Percentiles rank a stretch among this genome's conserved stretches.
Evolutionary conservation across 2,329 filamentous ascomycete genomes (phyloP).

Genomic region (Colletotrichum destructivum): DNA sequence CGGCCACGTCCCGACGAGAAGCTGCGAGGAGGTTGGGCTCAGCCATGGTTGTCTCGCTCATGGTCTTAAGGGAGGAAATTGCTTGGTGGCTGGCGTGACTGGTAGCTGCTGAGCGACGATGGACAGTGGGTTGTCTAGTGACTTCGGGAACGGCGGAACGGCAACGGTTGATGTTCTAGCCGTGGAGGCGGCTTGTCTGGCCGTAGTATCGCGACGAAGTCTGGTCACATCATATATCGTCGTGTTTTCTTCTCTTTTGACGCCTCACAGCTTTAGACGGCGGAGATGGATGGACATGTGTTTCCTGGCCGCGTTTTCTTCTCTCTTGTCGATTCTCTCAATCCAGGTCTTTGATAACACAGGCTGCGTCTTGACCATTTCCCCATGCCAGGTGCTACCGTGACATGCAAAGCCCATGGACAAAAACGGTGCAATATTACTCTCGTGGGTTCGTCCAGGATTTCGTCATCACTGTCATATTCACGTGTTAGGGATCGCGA

Average conservation of each 20-base stretch:
- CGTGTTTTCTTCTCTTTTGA: constrained; percentile 56
- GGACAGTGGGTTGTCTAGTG: constrained; percentile 45
- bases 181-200: constrained; percentile 42
- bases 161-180: constrained; percentile 47
- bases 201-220: constrained; percentile 56
- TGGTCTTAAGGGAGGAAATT: constrained; percentile 20
- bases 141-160: constrained; percentile 41
- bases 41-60: constrained; percentile 16
- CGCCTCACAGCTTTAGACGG: constrained; percentile 55
- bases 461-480: constrained; percentile 25
- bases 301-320: constrained; percentile 41
- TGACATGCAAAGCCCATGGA: not conserved
- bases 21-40: constrained; percentile 31
- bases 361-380: not conserved
- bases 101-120: constrained; percentile 50
- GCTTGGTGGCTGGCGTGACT: constrained; percentile 30
- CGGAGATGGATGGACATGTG: constrained; percentile 51
- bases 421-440: not conserved
- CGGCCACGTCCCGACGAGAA: constrained; percentile 33
- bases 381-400: not conserved
- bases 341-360: constrained; percentile 42
- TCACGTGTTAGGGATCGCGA: constrained; percentile 26
- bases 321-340: constrained; percentile 43
- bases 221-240: constrained; percentile 64
- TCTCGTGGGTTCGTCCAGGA: constrained; percentile 14